Conservation (phyloP, 768 basidiomycete genomes). For the Leccinum sublutescens region DNA sequence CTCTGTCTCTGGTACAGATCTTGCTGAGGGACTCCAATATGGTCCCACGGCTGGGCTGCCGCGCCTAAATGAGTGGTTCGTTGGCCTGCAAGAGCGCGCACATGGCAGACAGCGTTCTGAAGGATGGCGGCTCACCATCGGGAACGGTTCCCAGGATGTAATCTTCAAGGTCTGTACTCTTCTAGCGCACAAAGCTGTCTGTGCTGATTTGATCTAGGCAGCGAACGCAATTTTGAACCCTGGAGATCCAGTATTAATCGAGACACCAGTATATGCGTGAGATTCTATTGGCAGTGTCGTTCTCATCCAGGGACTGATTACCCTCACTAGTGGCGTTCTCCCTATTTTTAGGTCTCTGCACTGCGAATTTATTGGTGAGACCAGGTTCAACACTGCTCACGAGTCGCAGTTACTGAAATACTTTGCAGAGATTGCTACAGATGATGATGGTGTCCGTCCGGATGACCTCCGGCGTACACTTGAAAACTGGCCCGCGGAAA, state of each 20-base stretch:
- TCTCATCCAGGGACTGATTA: constrained; percentile 11
- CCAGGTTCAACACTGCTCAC: not conserved
- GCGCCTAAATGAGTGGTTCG: constrained; percentile 65
- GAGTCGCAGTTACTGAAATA: constrained; percentile 2
- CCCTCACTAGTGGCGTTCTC: constrained; percentile 53
- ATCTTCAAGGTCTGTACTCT: constrained; percentile 67
- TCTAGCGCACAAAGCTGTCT: not conserved
- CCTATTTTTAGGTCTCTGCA: constrained; percentile 58
- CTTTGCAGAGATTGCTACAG: constrained; percentile 71
- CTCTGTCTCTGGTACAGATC: constrained; percentile 54
- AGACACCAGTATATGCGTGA: constrained; percentile 78
- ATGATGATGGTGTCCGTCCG: constrained; percentile 67
- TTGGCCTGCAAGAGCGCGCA: constrained; percentile 62
- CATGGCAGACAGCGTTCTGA: constrained; percentile 63
- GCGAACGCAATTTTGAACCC: constrained; percentile 68
- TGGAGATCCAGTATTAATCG: constrained; percentile 79
- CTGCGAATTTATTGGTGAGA: constrained; percentile 58
- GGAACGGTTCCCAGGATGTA: constrained; percentile 85
- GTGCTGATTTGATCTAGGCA: constrained; percentile 45
- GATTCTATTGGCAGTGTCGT: constrained; percentile 24
- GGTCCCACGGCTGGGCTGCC: constrained; percentile 68
- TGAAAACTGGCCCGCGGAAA: constrained; percentile 69
- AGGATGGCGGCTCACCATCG: constrained; percentile 77
- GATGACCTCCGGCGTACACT: constrained; percentile 59
- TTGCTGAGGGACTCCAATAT: constrained; percentile 74